Conservation (phyloP, 192 early-diverging fungal genomes). For the Radiomyces spectabilis region DNA sequence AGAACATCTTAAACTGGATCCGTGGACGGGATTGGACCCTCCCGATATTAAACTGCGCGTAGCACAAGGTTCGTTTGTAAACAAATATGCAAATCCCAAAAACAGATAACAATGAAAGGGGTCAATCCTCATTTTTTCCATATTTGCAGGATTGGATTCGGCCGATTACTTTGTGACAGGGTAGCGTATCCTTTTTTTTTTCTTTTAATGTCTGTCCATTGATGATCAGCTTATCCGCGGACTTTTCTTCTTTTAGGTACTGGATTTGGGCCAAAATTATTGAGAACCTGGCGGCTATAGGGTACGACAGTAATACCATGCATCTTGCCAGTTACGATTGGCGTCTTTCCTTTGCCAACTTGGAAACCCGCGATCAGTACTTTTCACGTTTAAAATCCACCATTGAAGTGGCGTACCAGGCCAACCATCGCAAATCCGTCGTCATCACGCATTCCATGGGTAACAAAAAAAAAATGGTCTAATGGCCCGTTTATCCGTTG, state of each 20-base stretch:
- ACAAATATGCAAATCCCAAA: too few species aligned
- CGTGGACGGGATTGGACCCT: conserved; percentile 79
- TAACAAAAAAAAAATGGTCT: not conserved
- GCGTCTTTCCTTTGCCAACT: conserved; percentile 69
- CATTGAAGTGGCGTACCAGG: conserved; percentile 53
- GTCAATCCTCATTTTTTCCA: too few species aligned
- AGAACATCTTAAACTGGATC: conserved; percentile 75
- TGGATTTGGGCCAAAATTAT: conserved; percentile 87
- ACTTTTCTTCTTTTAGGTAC: conserved; percentile 38
- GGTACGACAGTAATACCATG: conserved; percentile 88
- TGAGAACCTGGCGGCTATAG: conserved; percentile 74
- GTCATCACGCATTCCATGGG: conserved; percentile 65
- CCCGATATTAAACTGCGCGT: conserved; percentile 74
- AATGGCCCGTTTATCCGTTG: not conserved
- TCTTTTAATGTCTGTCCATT: too few species aligned
- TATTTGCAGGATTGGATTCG: conserved; percentile 76
- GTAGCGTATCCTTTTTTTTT: conserved; percentile 26
- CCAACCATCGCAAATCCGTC: conserved; percentile 45
- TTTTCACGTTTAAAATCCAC: conserved; percentile 68
- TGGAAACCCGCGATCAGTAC: conserved; percentile 77
- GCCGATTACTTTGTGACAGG: conserved; percentile 88
- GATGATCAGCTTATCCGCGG: not conserved
- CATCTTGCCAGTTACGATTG: conserved; percentile 84
- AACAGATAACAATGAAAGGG: too few species aligned
- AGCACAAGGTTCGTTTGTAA: conserved; percentile 45